Percentiles rank a stretch among this genome's conserved stretches.
Conservation (phyloP, 495 filamentous ascomycete species). For the Talaromyces borbonicus region DNA sequence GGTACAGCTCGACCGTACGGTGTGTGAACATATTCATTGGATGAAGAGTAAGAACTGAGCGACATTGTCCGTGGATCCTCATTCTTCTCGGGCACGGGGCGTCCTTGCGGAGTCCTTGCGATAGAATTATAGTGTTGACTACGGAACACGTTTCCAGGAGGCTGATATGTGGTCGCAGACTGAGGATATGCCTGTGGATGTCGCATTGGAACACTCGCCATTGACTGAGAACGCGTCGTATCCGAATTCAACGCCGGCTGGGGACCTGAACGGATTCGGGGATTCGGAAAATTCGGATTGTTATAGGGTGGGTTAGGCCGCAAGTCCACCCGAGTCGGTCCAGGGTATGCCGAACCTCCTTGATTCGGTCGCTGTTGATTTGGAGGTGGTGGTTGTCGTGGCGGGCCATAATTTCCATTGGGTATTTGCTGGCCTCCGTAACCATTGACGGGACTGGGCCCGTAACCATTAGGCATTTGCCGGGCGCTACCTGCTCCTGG, state of each 20-base stretch:
- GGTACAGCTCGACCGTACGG: conserved; percentile 89
- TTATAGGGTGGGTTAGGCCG: conserved; percentile 50
- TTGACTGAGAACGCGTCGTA: conserved; percentile 80
- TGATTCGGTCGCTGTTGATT: conserved; percentile 54
- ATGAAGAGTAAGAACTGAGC: conserved; percentile 73
- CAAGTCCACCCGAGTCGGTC: conserved; percentile 61
- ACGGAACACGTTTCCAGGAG: conserved; percentile 63
- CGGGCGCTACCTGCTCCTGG: conserved; percentile 43
- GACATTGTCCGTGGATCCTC: conserved; percentile 88
- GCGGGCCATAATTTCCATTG: conserved; percentile 46
- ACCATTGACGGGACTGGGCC: conserved; percentile 28
- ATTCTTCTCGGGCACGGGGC: conserved; percentile 81
- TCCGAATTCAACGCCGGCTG: conserved; percentile 74
- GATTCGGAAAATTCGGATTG: conserved; percentile 32
- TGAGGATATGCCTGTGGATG: conserved; percentile 51
- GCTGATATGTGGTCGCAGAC: conserved; percentile 56
- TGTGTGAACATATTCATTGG: conserved; percentile 73
- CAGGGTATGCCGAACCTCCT: conserved; percentile 51
- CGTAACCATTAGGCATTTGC: conserved; percentile 44
- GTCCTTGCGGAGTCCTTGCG: conserved; percentile 80
- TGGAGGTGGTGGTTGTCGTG: conserved; percentile 50
- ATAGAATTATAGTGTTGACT: conserved; percentile 58
- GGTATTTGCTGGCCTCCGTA: conserved; percentile 38
- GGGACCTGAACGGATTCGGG: conserved; percentile 39
- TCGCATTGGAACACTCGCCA: conserved; percentile 49